Conservation (phyloP, 2,329 filamentous ascomycete genomes). For the Xylaria sp. region DNA sequence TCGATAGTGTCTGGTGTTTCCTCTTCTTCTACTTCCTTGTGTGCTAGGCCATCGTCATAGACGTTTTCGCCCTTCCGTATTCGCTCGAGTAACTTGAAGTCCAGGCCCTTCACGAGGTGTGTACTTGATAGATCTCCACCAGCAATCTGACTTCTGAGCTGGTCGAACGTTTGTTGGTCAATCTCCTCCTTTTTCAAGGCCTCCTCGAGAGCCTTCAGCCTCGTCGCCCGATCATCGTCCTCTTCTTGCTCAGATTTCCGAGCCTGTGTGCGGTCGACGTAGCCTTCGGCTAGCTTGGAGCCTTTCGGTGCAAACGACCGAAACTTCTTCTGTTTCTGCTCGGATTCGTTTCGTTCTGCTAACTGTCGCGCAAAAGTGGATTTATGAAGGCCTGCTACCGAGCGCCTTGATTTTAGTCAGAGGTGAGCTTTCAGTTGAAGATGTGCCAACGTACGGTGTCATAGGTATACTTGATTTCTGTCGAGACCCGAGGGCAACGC, state of each 20-base stretch:
- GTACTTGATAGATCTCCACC: constrained; percentile 84
- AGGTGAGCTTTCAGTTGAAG: constrained; percentile 26
- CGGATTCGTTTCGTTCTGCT: constrained; percentile 73
- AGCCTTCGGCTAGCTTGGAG: constrained; percentile 80
- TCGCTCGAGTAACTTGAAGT: constrained; percentile 81
- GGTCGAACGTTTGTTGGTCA: constrained; percentile 81
- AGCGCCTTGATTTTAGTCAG: constrained; percentile 63
- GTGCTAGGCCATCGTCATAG: constrained; percentile 54
- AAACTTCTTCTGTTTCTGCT: constrained; percentile 75
- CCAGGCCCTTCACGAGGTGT: constrained; percentile 91
- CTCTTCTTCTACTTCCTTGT: constrained; percentile 47
- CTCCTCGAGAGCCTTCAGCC: constrained; percentile 83
- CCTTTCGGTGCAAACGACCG: constrained; percentile 85
- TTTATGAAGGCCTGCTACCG: constrained; percentile 65
- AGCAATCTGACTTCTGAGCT: constrained; percentile 78
- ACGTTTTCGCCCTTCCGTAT: constrained; percentile 77
- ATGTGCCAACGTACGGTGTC: constrained; percentile 77
- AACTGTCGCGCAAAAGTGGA: constrained; percentile 86
- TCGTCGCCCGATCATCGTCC: constrained; percentile 67
- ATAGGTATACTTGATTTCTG: constrained; percentile 87
- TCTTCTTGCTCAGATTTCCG: constrained; percentile 65
- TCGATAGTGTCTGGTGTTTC: constrained; percentile 65
- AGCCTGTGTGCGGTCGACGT: constrained; percentile 81
- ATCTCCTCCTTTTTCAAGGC: constrained; percentile 86
- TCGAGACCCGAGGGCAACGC: constrained; percentile 76